These are phyloP conservation scores for Xerocomellus chrysenteron DNA, from an alignment of 768 basidiomycete genomes.

Conservation along the genomic window DNA sequence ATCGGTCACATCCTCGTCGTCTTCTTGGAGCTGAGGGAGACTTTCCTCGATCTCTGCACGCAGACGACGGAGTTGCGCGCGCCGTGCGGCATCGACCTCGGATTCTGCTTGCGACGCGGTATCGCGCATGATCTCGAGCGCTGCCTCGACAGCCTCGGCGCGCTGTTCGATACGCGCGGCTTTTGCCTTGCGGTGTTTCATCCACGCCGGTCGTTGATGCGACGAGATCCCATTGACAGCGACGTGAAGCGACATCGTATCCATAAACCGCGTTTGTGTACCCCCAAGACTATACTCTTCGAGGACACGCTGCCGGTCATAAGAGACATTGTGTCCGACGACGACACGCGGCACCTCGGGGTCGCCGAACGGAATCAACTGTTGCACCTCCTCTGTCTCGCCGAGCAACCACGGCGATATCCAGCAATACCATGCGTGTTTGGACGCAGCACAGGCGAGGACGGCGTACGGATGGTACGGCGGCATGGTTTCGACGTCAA, in stretches of 20 bases:
- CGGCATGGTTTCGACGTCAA: conserved; percentile 95
- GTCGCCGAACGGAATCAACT: conserved; percentile 75
- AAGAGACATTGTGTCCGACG: conserved; percentile 94
- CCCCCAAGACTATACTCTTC: conserved; percentile 79
- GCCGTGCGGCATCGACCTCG: conserved; percentile 41
- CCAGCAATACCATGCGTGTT: conserved; percentile 93
- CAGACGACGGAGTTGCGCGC: conserved; percentile 40
- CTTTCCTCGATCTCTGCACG: conserved; percentile 41
- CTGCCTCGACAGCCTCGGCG: conserved; percentile 62
- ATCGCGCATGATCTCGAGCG: conserved; percentile 52
- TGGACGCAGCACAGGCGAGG: conserved; percentile 85
- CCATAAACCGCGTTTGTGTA: conserved; percentile 78
- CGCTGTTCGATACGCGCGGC: conserved; percentile 51
- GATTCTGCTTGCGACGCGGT: conserved; percentile 34
- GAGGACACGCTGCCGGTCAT: conserved; percentile 78
- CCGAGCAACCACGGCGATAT: conserved; percentile 90
- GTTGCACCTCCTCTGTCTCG: conserved; percentile 52
- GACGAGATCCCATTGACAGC: conserved; percentile 94
- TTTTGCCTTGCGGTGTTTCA: conserved; percentile 76
- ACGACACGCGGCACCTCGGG: conserved; percentile 56
- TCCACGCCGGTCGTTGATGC: conserved; percentile 92
- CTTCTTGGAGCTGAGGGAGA: conserved; percentile 36
- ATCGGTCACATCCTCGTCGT: conserved; percentile 39
- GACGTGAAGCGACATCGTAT: conserved; percentile 94
- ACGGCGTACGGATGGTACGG: conserved; percentile 77